Evolutionary conservation across 805 yeast species (phyloP).

Genomic region (Candida orba): DNA sequence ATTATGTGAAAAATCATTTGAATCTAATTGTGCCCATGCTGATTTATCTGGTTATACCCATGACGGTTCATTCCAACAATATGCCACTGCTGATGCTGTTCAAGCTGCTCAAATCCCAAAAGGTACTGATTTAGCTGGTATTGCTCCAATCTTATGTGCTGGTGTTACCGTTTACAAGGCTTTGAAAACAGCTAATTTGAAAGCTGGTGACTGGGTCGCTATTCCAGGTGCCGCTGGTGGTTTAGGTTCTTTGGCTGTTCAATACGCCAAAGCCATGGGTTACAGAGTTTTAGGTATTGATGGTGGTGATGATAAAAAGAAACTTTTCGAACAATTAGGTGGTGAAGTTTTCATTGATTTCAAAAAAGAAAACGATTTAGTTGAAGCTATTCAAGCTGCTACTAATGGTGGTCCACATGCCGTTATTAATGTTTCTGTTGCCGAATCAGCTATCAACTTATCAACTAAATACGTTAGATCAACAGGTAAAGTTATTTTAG

Average conservation of each 20-base stretch:
- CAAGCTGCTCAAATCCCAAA: constrained; percentile 76
- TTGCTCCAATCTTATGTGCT: constrained; percentile 82
- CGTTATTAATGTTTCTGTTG: constrained; percentile 62
- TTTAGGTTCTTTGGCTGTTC: constrained; percentile 12
- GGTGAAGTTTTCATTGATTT: constrained; percentile 59
- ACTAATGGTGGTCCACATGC: constrained; percentile 72
- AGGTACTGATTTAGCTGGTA: constrained; percentile 64
- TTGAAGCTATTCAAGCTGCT: constrained; percentile 41
- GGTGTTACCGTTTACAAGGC: constrained; percentile 92
- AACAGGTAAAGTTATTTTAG: constrained; percentile 61
- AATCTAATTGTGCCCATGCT: constrained; percentile 62
- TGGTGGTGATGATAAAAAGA: constrained; percentile 9
- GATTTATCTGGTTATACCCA: constrained; percentile 77
- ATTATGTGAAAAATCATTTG: constrained; percentile 43
- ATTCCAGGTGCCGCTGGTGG: constrained; percentile 16
- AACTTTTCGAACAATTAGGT: constrained; percentile 36
- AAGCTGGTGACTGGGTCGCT: constrained; percentile 47
- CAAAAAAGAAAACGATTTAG: constrained; percentile 44
- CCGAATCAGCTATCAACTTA: constrained; percentile 55
- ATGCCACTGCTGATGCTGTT: constrained; percentile 79
- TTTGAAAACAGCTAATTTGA: constrained; percentile 63
- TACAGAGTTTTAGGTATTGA: constrained; percentile 14
- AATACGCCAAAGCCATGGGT: constrained; percentile 14
- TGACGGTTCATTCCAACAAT: constrained; percentile 88
- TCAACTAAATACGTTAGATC: constrained; percentile 53